Conservation (phyloP, 345 rosid species). For the Rhizophora apiculata region DNA sequence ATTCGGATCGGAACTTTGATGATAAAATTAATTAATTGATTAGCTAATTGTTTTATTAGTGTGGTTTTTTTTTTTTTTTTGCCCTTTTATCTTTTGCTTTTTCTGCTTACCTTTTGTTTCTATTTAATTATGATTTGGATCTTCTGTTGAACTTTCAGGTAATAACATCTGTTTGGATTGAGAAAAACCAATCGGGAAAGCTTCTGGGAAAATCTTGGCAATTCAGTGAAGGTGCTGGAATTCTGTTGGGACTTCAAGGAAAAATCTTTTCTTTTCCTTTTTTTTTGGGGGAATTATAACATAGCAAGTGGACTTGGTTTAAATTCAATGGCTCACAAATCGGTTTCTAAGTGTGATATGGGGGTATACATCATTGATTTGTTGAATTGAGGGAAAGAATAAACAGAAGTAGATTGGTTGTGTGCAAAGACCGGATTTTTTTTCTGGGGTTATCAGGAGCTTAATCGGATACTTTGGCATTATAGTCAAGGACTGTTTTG, state of each 20-base stretch:
- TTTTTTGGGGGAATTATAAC: slow-evolving; percentile 1
- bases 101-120: neutral
- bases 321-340: slow-evolving; percentile 3
- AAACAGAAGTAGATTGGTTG: slow-evolving; percentile 37
- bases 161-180: slow-evolving; percentile 21
- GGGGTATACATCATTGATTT: slow-evolving; percentile 21
- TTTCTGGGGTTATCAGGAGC: slow-evolving; percentile 32
- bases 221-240: slow-evolving; percentile 13
- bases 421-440: slow-evolving; percentile 34
- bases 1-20: slow-evolving; percentile 23
- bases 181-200: slow-evolving; percentile 2
- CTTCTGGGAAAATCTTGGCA: slow-evolving; percentile 22
- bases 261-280: neutral
- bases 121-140: neutral
- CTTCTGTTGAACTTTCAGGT: slow-evolving; percentile 18
- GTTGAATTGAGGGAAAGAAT: slow-evolving; percentile 31
- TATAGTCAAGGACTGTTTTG: slow-evolving; percentile 17
- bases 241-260: slow-evolving; percentile 10
- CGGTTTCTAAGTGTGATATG: slow-evolving; percentile 8
- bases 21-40: neutral
- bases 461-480: slow-evolving; percentile 19
- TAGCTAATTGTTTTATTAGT: slow-evolving; percentile 1
- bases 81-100: neutral
- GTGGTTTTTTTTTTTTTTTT: neutral
- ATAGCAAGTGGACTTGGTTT: neutral